These are phyloP conservation scores for Emydomyces testavorans DNA, from an alignment of 2,329 filamentous ascomycete genomes.

Conservation along the genomic window DNA sequence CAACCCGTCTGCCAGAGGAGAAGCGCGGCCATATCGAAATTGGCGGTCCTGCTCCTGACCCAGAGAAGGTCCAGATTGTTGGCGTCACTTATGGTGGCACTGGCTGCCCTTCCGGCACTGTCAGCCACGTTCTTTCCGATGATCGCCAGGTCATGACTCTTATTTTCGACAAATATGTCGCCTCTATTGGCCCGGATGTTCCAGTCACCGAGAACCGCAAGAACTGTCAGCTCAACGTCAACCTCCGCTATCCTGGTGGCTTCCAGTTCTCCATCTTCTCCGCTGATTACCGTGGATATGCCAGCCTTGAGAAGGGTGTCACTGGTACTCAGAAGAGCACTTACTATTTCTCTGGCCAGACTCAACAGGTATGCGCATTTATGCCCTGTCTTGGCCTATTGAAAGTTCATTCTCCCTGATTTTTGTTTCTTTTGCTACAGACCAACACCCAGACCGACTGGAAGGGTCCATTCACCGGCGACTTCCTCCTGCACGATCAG, in stretches of 20 bases:
- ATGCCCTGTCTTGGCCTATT: not conserved
- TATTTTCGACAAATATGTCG: slow-evolving; percentile 43
- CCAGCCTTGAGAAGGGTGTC: slow-evolving; percentile 37
- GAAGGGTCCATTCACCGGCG: slow-evolving; percentile 33
- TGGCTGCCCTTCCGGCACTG: slow-evolving; percentile 37
- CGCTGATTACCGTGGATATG: slow-evolving; percentile 44
- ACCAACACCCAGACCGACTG: slow-evolving; percentile 31
- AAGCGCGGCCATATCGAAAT: slow-evolving; percentile 8
- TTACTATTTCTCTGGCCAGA: slow-evolving; percentile 44
- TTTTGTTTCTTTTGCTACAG: slow-evolving; percentile 17
- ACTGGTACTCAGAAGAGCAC: slow-evolving; percentile 41
- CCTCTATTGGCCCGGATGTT: slow-evolving; percentile 38
- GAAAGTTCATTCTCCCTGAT: slow-evolving; percentile 16
- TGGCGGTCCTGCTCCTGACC: slow-evolving; percentile 20
- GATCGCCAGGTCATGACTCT: slow-evolving; percentile 39
- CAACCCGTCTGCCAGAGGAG: slow-evolving; percentile 11
- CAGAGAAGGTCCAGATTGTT: slow-evolving; percentile 32
- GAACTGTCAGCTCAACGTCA: slow-evolving; percentile 46
- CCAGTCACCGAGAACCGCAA: slow-evolving; percentile 37
- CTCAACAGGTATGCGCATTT: slow-evolving; percentile 28
- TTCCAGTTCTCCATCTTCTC: slow-evolving; percentile 45
- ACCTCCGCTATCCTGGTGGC: slow-evolving; percentile 41
- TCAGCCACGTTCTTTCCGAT: slow-evolving; percentile 34
- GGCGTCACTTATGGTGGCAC: slow-evolving; percentile 39
- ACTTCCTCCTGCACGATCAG: slow-evolving; percentile 38